Percentiles rank a stretch among this genome's conserved stretches.
These are phyloP conservation scores for Sanghuangporus baumii DNA, from an alignment of 1,284 basidiomycete species.

Conservation along the genomic window DNA sequence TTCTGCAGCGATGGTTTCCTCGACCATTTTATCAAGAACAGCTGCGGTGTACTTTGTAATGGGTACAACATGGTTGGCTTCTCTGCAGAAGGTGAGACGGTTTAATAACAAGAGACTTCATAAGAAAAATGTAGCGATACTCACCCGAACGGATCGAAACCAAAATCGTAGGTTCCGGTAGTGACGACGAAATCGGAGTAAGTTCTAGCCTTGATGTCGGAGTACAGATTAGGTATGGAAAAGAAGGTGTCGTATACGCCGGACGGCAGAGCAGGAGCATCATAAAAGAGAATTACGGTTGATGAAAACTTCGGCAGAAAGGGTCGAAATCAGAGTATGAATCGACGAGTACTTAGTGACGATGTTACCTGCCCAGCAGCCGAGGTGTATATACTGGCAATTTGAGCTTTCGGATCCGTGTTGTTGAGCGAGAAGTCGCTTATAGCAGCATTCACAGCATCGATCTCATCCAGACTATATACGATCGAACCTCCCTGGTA, in stretches of 20 bases:
- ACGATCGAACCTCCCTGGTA: slow-evolving; percentile 7
- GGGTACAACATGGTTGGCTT: slow-evolving; percentile 8
- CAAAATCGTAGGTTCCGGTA: slow-evolving; percentile 1
- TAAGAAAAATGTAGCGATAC: neutral
- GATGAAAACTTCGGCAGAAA: neutral
- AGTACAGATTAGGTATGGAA: neutral
- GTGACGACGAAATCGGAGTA: slow-evolving; percentile 7
- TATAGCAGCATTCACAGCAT: slow-evolving; percentile 1
- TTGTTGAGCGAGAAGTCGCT: slow-evolving; percentile 7
- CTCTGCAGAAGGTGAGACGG: neutral
- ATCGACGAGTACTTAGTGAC: neutral
- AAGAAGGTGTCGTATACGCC: slow-evolving; percentile 7
- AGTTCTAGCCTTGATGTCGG: slow-evolving; percentile 3
- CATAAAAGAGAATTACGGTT: slow-evolving; percentile 1
- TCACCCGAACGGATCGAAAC: slow-evolving; percentile 10
- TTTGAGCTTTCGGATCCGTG: slow-evolving; percentile 16
- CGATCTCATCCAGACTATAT: neutral
- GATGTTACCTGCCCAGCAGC: neutral
- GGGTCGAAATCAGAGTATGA: neutral
- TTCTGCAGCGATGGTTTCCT: slow-evolving; percentile 3
- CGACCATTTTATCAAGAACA: slow-evolving; percentile 13
- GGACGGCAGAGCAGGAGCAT: slow-evolving; percentile 5
- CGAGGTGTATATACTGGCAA: slow-evolving; percentile 5
- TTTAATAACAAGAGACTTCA: neutral
- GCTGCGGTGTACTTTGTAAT: slow-evolving; percentile 8